Conservation (phyloP, 306 rosid genomes). For the Rosa multiflora region DNA sequence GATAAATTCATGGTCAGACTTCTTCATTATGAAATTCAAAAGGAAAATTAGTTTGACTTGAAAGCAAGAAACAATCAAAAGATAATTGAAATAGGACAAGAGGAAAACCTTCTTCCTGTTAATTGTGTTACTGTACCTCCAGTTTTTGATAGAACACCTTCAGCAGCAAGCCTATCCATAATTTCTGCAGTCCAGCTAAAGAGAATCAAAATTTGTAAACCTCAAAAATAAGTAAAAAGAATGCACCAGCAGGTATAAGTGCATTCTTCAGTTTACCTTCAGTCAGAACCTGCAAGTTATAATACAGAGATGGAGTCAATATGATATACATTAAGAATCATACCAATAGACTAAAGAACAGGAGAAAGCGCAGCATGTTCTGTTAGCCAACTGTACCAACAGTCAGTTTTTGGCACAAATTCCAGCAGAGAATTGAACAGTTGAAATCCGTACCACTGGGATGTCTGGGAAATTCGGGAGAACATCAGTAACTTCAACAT, state of each 20-base stretch:
- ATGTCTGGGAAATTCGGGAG: conserved; percentile 85
- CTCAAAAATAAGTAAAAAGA: background rate
- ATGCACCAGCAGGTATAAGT: background rate
- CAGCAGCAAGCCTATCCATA: conserved; percentile 64
- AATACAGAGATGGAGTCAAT: conserved; percentile 26
- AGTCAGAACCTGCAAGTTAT: conserved; percentile 61
- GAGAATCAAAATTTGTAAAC: background rate
- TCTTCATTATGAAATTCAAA: conserved; percentile 40
- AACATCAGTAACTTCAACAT: conserved; percentile 67
- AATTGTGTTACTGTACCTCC: conserved; percentile 62
- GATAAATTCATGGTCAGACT: conserved; percentile 60
- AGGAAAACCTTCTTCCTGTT: conserved; percentile 55
- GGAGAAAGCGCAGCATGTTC: background rate
- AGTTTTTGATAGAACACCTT: conserved; percentile 58
- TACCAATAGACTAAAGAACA: background rate
- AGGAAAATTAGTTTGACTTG: conserved; percentile 1
- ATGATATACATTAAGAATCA: conserved; percentile 7
- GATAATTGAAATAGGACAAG: background rate
- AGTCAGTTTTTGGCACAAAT: background rate
- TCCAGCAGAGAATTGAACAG: conserved; percentile 2
- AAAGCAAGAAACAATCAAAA: conserved; percentile 6
- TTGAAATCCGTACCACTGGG: conserved; percentile 58
- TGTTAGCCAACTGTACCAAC: background rate
- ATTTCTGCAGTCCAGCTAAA: conserved; percentile 56
- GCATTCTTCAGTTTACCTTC: conserved; percentile 55